Evolutionary conservation across 225 moss, liverwort and hornwort genomes (phyloP).

Genomic region (Rhytidiadelphus loreus): DNA sequence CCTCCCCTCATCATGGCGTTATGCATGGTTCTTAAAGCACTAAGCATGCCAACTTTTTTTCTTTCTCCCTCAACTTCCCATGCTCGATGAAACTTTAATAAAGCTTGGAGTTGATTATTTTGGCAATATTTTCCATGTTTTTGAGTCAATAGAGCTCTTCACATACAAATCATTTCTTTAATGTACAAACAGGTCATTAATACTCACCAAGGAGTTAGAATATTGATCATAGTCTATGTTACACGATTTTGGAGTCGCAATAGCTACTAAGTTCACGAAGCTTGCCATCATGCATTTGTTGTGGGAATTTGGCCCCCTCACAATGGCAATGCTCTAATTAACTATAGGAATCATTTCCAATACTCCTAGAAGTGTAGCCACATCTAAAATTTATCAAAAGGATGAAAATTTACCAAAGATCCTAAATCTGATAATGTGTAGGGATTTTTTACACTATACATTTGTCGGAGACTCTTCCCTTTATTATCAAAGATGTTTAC

Average conservation of each 20-base stretch:
- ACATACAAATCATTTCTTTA: rapidly evolving
- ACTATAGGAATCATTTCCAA: not conserved
- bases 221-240: rapidly evolving
- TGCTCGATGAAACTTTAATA: no score
- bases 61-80: no score
- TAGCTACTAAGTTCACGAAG: no score
- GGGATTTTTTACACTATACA: rapidly evolving
- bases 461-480: rapidly evolving
- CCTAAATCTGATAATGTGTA: rapidly evolving
- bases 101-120: rapidly evolving
- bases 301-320: rapidly evolving
- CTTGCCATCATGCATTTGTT: no score
- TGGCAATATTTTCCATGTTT: no score
- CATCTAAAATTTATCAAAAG: rapidly evolving
- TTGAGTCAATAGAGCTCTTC: no score
- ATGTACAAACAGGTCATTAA: not conserved
- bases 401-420: rapidly evolving
- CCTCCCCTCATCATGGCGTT: no score
- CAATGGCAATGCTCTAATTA: no score
- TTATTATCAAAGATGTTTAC: not conserved
- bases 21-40: no score
- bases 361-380: not conserved
- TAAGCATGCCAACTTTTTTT: no score
- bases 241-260: rapidly evolving
- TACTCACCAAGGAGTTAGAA: rapidly evolving